Evolutionary conservation across 257 asterid species (phyloP), one percentile per base, ranked within the genome.

Genomic region (Cordia subcordata): DNA sequence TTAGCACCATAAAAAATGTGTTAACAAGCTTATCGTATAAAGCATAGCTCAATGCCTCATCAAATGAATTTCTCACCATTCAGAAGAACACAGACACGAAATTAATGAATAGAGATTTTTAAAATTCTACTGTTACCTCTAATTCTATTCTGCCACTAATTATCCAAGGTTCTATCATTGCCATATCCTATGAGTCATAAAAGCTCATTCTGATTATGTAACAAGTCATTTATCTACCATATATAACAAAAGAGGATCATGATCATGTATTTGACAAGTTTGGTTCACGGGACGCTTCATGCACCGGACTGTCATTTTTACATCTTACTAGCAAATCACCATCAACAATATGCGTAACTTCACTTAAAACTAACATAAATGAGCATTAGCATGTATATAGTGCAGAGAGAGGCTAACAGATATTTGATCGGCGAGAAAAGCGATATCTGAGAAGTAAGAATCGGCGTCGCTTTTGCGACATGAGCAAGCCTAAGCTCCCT

Each of bases 401-500:
- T 11, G 3, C 12, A 42, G 33, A 44, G 20, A 55, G 64, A 50
- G 50, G 75, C 90, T 76, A 5, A 87, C 95, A n/a, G 83, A 80
- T 54, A 84, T 75, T 75, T 84, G 78, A 46, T 84, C 85, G 37
- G 81, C 80, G 13, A 84, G 94, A 54, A 67, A 82, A 67, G 77
- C 68, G 21, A 78, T 81, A 73, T 87, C 90, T 39, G 72, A 64
- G 68, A 80, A 68, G 40, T 75, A 59, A 59, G 94, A 82, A 72
- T 87, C 95, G 75, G 90, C 73, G 33, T 84, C 95, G 64, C 94
- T 84, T 73, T 90, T 84, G 71, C 72, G 71, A 64, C 70, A 69
- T 16, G 85, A 84, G 11, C 80, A 81, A 13, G 78, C 58, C 49
- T 53, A 37, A 21, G 38, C 57, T 12, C 86, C 87, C 13, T 64